These are phyloP conservation scores for Paramecium tetraurelia DNA, from an alignment of 73 alveolate species.

Conservation along the genomic window DNA sequence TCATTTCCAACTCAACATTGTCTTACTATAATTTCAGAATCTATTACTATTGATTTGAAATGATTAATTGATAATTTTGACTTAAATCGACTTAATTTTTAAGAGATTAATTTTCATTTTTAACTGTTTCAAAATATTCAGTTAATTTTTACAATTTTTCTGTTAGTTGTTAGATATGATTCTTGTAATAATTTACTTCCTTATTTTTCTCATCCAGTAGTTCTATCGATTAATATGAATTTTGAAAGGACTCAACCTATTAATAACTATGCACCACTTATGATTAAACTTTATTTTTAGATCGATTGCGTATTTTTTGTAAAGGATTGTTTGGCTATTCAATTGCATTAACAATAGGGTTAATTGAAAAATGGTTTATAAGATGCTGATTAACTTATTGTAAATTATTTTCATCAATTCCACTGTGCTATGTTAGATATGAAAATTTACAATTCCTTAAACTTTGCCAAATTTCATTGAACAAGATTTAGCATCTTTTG, in stretches of 20 bases:
- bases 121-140: neutral
- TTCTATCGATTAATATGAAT: neutral
- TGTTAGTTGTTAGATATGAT: neutral
- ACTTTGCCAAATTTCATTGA: neutral
- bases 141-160: constrained; percentile 6
- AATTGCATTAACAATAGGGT: neutral
- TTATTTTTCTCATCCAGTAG: neutral
- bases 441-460: neutral
- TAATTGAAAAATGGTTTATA: neutral
- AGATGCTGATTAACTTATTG: neutral
- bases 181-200: neutral
- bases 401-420: neutral
- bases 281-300: neutral
- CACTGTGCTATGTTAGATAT: neutral
- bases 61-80: neutral
- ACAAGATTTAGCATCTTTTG: neutral
- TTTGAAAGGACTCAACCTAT: neutral
- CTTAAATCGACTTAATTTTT: neutral
- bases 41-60: neutral
- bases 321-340: neutral
- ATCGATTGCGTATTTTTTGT: neutral
- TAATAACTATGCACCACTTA: neutral
- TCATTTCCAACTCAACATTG: neutral
- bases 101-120: neutral
- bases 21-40: neutral